These are phyloP conservation scores for Wickerhamiella kurtzmanii DNA, from an alignment of 805 yeast genomes.

Conservation along the genomic window DNA sequence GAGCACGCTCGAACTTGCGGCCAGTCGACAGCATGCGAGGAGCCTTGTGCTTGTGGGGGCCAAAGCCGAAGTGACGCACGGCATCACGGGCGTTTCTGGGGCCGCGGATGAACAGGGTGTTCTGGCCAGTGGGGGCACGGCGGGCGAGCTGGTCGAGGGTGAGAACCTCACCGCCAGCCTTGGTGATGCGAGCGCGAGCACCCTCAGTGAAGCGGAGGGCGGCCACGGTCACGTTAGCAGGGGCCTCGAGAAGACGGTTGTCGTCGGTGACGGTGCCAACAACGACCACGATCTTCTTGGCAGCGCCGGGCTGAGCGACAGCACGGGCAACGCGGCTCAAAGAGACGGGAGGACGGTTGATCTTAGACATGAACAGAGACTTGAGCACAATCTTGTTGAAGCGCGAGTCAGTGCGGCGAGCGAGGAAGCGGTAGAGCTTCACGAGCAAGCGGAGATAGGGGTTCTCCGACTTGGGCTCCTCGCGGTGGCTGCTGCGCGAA, in stretches of 20 bases:
- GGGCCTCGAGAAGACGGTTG: slow-evolving; percentile 83
- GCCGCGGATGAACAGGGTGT: slow-evolving; percentile 97
- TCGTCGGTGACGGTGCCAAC: slow-evolving; percentile 99
- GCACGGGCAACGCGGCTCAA: slow-evolving; percentile 82
- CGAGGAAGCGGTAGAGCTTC: slow-evolving; percentile 96
- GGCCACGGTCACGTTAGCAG: slow-evolving; percentile 87
- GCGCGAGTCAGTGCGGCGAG: slow-evolving; percentile 97
- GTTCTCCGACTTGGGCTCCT: slow-evolving; percentile 98
- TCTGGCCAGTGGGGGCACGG: slow-evolving; percentile 98
- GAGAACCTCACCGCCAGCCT: slow-evolving; percentile 99
- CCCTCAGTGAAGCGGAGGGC: slow-evolving; percentile 99
- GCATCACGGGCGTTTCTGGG: slow-evolving; percentile 99
- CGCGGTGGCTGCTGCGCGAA: slow-evolving; percentile 89
- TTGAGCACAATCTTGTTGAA: slow-evolving; percentile 96
- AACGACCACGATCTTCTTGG: slow-evolving; percentile 87
- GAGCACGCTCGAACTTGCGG: slow-evolving; percentile 99
- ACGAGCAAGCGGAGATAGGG: slow-evolving; percentile 97
- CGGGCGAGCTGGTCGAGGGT: slow-evolving; percentile 98
- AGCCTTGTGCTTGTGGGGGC: slow-evolving; percentile 99
- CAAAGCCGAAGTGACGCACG: slow-evolving; percentile 98
- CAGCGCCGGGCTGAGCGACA: slow-evolving; percentile 68
- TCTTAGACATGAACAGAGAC: slow-evolving; percentile 92
- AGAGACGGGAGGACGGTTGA: slow-evolving; percentile 99
- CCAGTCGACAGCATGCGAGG: slow-evolving; percentile 96
- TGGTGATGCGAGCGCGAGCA: slow-evolving; percentile 93